Conservation (phyloP, 208 protist genomes). For the Crithidia acanthocephali region DNA sequence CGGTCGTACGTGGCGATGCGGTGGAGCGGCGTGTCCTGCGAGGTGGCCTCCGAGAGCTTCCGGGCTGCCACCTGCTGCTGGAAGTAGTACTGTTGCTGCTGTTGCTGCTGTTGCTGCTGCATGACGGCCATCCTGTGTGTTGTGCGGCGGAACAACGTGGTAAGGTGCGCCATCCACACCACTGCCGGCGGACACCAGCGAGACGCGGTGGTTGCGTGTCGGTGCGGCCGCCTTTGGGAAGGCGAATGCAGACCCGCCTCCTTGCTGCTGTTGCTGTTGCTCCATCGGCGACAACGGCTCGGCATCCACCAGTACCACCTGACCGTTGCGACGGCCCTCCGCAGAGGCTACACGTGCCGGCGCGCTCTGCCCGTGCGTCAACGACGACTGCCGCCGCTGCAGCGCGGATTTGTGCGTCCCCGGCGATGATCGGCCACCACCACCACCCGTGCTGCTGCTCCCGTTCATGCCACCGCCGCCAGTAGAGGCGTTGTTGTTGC, state of each 20-base stretch:
- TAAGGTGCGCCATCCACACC: background rate
- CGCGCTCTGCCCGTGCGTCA: background rate
- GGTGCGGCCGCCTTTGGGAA: background rate
- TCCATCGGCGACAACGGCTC: background rate
- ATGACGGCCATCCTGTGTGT: background rate
- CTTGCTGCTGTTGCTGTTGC: background rate
- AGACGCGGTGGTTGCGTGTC: background rate
- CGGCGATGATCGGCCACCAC: background rate
- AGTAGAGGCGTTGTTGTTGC: background rate
- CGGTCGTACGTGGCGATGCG: background rate
- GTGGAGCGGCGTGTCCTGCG: background rate
- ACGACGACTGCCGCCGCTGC: constrained; percentile 8
- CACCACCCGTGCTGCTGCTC: background rate
- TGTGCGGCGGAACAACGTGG: background rate
- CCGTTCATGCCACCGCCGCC: no score
- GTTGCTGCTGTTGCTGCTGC: background rate
- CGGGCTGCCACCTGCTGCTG: background rate
- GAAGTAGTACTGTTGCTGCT: background rate
- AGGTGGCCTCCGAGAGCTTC: background rate
- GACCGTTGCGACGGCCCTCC: constrained; percentile 9
- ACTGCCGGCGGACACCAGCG: background rate
- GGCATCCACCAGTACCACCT: constrained; percentile 22
- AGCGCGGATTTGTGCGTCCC: background rate
- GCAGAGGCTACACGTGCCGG: background rate
- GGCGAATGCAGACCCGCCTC: background rate